Evolutionary conservation across 345 rosid species (phyloP), one percentile per base, ranked within the genome.

Genomic region (Eucalyptus victrix): DNA sequence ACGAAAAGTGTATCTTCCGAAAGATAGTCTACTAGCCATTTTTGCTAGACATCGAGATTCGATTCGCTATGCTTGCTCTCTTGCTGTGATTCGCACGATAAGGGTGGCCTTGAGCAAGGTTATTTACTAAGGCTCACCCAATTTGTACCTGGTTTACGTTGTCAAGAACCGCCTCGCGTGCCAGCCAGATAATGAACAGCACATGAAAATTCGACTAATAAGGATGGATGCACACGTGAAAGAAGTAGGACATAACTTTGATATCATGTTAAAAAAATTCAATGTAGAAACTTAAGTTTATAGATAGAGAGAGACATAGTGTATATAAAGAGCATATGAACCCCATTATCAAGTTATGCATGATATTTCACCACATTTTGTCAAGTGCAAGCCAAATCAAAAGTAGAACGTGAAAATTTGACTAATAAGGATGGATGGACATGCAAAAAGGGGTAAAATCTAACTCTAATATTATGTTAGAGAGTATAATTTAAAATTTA

Each of bases 171-270:
- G 17, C 34, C 34, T 62, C 1, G 1, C 32, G 3, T 62, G 69
- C 9, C 0, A 62, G 8, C 34, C 4, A 0, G 14, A 62, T 28
- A 12, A 30, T 2, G 15, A 28, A 12, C 12, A 4, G 32, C 34
- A 30, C 17, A 6, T 62, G 69, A 30, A 12, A 62, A 13, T 62
- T 62, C 2, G 69, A 13, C 34, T 62, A 62, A 30, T 9, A 30
- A 24, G 30, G 34, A 30, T 10, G 18, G 69, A 13, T 5, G 69
- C 32, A 62, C 69, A 62, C 1, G 0, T 30, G 34, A 62, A 62
- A 28, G 69, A 14, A 62, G 8, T 30, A 62, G 7, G n/a, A 62
- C 4, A 34, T 30, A 6, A 62, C 18, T 62, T 30, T 6, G 15
- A 30, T 56, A 56, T 26, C 30, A 62, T 28, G 16, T 28, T 62